Evolutionary conservation across 495 filamentous ascomycete species (phyloP), one percentile per base, ranked within the genome.

Genomic region (Filosporella fistucella): DNA sequence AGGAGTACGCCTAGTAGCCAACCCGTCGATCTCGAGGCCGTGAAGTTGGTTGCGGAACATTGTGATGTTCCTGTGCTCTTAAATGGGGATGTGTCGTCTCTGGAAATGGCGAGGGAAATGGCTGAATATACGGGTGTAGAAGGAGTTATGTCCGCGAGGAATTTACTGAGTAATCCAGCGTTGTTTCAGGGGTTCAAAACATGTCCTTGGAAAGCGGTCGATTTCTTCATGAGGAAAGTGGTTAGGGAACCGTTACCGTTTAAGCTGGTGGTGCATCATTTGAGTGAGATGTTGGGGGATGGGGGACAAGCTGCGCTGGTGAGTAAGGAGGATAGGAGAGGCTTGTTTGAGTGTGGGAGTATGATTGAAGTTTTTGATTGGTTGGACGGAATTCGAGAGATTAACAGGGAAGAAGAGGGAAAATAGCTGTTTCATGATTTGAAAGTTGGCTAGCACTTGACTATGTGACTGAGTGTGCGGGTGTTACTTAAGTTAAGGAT

Each of bases 101-200:
- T 77, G 13, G 9, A 37, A 0, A 61, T 68, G 33, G 64, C 64
- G 14, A 13, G 56, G 17, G 20, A 34, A 14, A 65, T 67, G 44
- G 58, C 51, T 3, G 22, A 40, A 16, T 35, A 37, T 11, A 71
- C 68, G 11, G 56, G 57, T 11, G 59, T 58, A 1, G 59, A 66
- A 42, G 77, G 77, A 18, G 71, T 86, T 4, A 85, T 86, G 82
- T 72, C 81, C 36, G 82, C 82, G 13, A 68, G 82, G 40, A 80
- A 76, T 5, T 58, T 84, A 3, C 66, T 85, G 33, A 62, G 72
- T 44, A 85, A 85, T 62, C 82, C 81, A 3, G 77, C 77, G 1
- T 55, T 85, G 26, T 43, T 43, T 6, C 65, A 71, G 0, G 78
- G 77, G n/a, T 53, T 68, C 52, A 54, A 67, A 17, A 59, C 62